phyloP scores from a whole-genome alignment of 768 basidiomycete genomes.

The Hortiboletus flavorubellus region DNA sequence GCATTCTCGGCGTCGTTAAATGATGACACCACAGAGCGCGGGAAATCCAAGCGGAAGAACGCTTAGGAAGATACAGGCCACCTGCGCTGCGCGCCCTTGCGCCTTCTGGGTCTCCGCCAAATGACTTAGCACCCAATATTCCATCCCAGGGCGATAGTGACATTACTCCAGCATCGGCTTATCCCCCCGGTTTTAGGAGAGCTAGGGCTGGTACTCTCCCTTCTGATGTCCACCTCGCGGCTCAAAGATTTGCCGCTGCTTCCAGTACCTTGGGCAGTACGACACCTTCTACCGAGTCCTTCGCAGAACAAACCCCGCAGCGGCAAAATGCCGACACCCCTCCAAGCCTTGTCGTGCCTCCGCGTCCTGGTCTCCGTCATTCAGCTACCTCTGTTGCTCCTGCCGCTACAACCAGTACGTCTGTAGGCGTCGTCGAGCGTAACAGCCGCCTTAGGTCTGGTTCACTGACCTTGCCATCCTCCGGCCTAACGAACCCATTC shows the following conservation, averaged over 20 bases:
- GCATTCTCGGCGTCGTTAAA: constrained; percentile 18
- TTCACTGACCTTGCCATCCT: constrained; percentile 82
- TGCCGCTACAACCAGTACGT: constrained; percentile 41
- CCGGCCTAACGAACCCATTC: constrained; percentile 77
- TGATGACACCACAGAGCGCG: constrained; percentile 54
- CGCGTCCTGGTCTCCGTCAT: constrained; percentile 71
- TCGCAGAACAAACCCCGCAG: constrained; percentile 43
- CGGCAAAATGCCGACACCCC: constrained; percentile 36
- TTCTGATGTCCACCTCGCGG: constrained; percentile 88
- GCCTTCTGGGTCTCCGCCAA: constrained; percentile 69
- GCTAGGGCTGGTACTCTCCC: constrained; percentile 97
- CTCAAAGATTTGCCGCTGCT: constrained; percentile 74
- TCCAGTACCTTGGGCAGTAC: constrained; percentile 53
- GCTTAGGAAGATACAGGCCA: constrained; percentile 70
- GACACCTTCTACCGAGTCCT: constrained; percentile 47
- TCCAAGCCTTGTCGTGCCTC: constrained; percentile 42
- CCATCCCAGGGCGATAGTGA: constrained; percentile 56
- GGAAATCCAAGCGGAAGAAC: constrained; percentile 79
- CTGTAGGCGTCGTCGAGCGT: constrained; percentile 46
- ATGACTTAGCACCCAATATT: constrained; percentile 58
- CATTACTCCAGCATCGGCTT: constrained; percentile 67
- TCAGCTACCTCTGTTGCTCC: constrained; percentile 63
- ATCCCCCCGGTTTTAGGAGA: constrained; percentile 85
- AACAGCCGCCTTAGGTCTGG: constrained; percentile 89
- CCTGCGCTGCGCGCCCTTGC: constrained; percentile 71